A percentile compares a stretch with the other conserved stretches of the same genome.
Evolutionary conservation across 805 yeast species (phyloP).

Genomic region (Wickerhamiella kurtzmanii): DNA sequence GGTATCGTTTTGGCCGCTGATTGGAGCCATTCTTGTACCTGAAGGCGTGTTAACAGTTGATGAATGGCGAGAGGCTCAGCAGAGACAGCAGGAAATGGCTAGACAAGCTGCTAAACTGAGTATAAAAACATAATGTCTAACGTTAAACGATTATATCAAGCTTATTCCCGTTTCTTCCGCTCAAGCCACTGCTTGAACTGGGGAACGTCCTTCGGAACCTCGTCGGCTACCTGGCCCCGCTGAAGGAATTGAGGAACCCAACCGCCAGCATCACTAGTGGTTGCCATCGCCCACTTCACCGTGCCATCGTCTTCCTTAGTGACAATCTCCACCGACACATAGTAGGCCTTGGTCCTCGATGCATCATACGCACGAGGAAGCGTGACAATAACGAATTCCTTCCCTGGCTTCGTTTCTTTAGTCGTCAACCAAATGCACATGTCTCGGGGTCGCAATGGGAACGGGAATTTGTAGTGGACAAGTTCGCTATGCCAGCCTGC

Average conservation of each 20-base stretch:
- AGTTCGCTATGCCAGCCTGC: constrained; percentile 19
- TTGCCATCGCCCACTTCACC: constrained; percentile 30
- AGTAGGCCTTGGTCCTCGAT: constrained; percentile 21
- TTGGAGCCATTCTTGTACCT: not conserved
- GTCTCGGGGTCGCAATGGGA: constrained; percentile 24
- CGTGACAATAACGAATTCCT: constrained; percentile 26
- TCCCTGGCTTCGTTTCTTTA: constrained; percentile 20
- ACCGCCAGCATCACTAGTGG: constrained; percentile 30
- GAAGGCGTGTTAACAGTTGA: constrained; percentile 21
- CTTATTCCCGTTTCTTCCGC: not conserved
- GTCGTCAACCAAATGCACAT: constrained; percentile 27
- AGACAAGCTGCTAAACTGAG: constrained; percentile 8
- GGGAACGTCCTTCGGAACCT: constrained; percentile 28
- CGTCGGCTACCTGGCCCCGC: constrained; percentile 22
- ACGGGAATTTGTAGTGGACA: constrained; percentile 26
- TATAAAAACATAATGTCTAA: not conserved
- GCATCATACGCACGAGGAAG: constrained; percentile 22
- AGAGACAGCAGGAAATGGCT: constrained; percentile 31
- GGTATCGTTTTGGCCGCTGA: constrained; percentile 46
- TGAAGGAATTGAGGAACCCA: constrained; percentile 29
- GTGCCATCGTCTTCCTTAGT: constrained; percentile 13
- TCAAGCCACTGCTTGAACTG: constrained; percentile 20
- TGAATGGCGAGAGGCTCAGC: constrained; percentile 33
- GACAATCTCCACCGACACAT: constrained; percentile 28
- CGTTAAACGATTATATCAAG: not conserved